Conservation (phyloP, 169 alveolate species). For the Neospora caninum region DNA sequence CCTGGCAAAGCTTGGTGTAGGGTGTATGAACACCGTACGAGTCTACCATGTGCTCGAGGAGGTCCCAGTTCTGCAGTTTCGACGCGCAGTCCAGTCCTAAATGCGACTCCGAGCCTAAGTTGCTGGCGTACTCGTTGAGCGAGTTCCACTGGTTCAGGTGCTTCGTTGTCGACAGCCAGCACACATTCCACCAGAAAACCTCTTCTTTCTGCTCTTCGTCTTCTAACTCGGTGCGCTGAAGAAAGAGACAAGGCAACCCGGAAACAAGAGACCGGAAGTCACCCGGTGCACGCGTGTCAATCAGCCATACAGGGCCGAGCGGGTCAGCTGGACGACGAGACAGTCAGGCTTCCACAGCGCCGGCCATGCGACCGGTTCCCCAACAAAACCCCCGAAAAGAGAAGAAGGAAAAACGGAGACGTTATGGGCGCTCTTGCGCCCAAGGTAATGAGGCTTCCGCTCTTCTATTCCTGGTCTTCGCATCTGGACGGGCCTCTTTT, state of each 20-base stretch:
- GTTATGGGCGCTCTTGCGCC: too few relatives aligned
- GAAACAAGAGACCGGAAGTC: not conserved
- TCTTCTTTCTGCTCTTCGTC: constrained; percentile 62
- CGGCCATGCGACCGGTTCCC: too few relatives aligned
- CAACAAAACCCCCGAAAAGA: too few relatives aligned
- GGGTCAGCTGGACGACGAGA: too few relatives aligned
- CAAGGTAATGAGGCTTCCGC: too few relatives aligned
- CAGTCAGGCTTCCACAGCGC: too few relatives aligned
- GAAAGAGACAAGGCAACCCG: not conserved
- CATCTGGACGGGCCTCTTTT: too few relatives aligned
- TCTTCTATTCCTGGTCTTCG: too few relatives aligned
- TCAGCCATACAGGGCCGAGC: not conserved
- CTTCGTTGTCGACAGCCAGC: constrained; percentile 73
- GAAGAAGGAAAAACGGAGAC: too few relatives aligned
- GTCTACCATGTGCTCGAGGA: constrained; percentile 70
- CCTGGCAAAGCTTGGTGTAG: constrained; percentile 61
- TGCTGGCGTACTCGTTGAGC: constrained; percentile 71
- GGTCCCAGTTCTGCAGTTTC: constrained; percentile 75
- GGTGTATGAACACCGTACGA: constrained; percentile 32
- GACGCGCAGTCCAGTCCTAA: constrained; percentile 76
- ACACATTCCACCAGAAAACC: constrained; percentile 53
- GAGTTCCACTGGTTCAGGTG: constrained; percentile 78
- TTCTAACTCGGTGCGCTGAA: constrained; percentile 44
- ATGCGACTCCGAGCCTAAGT: constrained; percentile 67
- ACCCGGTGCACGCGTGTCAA: not conserved